These are phyloP conservation scores for Calonectria fujianensis DNA, from an alignment of 2,329 filamentous ascomycete genomes.

Conservation along the genomic window DNA sequence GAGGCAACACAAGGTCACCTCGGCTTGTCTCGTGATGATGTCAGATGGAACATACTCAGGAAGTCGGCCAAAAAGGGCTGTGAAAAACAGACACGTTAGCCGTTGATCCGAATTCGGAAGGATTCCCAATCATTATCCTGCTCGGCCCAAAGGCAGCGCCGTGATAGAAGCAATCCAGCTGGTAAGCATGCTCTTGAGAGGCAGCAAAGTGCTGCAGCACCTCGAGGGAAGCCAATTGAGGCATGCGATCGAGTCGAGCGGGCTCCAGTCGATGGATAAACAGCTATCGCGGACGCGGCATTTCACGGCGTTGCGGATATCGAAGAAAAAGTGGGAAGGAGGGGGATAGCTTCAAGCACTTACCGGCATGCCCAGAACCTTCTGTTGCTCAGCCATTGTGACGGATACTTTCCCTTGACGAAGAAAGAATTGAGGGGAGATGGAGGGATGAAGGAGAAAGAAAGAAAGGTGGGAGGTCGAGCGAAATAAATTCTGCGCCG, in stretches of 20 bases:
- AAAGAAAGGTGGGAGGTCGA: constrained; percentile 64
- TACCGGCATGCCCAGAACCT: constrained; percentile 81
- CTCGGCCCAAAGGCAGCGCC: constrained; percentile 32
- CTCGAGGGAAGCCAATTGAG: constrained; percentile 45
- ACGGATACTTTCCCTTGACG: constrained; percentile 67
- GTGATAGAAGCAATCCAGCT: constrained; percentile 31
- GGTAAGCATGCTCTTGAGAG: background rate
- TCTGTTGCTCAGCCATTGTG: constrained; percentile 74
- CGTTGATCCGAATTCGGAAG: constrained; percentile 25
- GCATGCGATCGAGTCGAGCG: constrained; percentile 28
- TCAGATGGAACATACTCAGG: constrained; percentile 85
- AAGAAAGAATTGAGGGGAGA: constrained; percentile 79
- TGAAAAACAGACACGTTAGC: constrained; percentile 52
- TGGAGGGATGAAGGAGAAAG: constrained; percentile 67
- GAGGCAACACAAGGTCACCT: constrained; percentile 36
- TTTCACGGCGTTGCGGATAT: constrained; percentile 49
- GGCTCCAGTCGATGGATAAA: constrained; percentile 33
- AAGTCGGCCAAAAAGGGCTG: constrained; percentile 98
- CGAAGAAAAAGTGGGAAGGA: constrained; percentile 16
- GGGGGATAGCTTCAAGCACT: constrained; percentile 59
- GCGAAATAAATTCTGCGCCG: constrained; percentile 68
- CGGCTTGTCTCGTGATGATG: constrained; percentile 41
- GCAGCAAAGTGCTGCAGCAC: constrained; percentile 2
- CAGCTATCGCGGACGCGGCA: constrained; percentile 56
- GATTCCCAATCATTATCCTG: background rate